A percentile compares a stretch with the other conserved stretches of the same genome.
phyloP scores from a whole-genome alignment of 2,329 filamentous ascomycete species.

The Davidsoniella eucalypti region DNA sequence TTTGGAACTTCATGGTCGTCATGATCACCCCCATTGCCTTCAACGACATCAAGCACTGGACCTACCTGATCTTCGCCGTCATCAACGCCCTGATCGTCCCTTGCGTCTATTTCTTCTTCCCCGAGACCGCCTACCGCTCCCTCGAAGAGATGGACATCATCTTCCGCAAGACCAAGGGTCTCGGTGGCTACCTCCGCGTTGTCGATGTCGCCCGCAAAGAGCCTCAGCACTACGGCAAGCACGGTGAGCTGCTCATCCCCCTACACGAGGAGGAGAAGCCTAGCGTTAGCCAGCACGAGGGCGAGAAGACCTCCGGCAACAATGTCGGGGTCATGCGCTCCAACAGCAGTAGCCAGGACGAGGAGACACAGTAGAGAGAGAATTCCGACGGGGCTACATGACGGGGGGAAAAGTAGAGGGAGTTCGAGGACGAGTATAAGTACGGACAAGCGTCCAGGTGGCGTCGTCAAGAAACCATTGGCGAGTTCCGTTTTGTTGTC shows the following conservation, averaged over 20 bases:
- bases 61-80: conserved; percentile 49
- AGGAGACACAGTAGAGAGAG: background rate
- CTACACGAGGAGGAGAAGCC: conserved; percentile 27
- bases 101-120: conserved; percentile 65
- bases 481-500: background rate
- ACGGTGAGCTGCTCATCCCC: conserved; percentile 38
- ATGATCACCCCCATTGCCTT: conserved; percentile 47
- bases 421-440: no score
- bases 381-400: no score
- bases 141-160: conserved; percentile 23
- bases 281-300: background rate
- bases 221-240: conserved; percentile 40
- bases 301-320: background rate
- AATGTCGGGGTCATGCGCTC: background rate
- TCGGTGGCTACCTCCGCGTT: conserved; percentile 21
- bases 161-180: conserved; percentile 38
- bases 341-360: conserved; percentile 2
- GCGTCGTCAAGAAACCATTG: no score
- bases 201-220: conserved; percentile 27
- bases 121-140: conserved; percentile 50
- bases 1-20: conserved; percentile 47
- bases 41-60: conserved; percentile 39
- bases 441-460: no score
- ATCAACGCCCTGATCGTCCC: conserved; percentile 28
- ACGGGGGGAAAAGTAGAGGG: no score